A percentile compares a stretch with the other conserved stretches of the same genome.
These are phyloP conservation scores for Diaporthe vaccinii DNA, from an alignment of 2,329 filamentous ascomycete genomes.

Conservation along the genomic window DNA sequence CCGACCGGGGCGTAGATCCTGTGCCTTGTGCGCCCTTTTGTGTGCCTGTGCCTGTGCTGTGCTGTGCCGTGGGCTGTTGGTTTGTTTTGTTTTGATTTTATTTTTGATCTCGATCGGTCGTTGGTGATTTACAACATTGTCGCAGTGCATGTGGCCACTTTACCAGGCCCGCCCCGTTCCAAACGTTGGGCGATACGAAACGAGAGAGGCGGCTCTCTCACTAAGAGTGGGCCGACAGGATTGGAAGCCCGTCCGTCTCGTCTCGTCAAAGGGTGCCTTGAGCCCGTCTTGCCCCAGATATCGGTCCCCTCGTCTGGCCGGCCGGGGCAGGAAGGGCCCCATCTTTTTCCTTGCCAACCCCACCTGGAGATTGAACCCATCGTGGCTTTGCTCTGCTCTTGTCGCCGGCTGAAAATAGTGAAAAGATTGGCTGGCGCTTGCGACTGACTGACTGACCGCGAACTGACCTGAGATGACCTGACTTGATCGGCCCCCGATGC, in stretches of 20 bases:
- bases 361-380: slow-evolving; percentile 25
- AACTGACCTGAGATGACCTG: slow-evolving; percentile 18
- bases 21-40: not conserved
- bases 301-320: not conserved
- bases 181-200: slow-evolving; percentile 17
- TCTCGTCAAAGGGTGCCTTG: not conserved
- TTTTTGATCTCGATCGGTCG: slow-evolving; percentile 6
- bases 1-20: not conserved
- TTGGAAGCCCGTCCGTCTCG: slow-evolving; percentile 1
- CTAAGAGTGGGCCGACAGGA: not conserved
- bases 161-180: not conserved
- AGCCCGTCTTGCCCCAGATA: slow-evolving; percentile 11
- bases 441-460: not conserved
- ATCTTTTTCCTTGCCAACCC: slow-evolving; percentile 9
- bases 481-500: not conserved
- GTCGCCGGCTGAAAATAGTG: slow-evolving; percentile 1
- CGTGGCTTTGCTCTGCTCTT: slow-evolving; percentile 2
- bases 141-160: slow-evolving; percentile 19
- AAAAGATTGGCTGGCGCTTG: slow-evolving; percentile 9
- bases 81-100: not conserved
- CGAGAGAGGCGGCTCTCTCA: not conserved
- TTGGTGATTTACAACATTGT: slow-evolving; percentile 13
- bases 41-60: not conserved
- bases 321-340: not conserved
- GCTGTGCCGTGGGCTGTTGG: not conserved